Evolutionary conservation across 306 rosid species (phyloP), one percentile per base, ranked within the genome.

Genomic region (Prosopis cineraria): DNA sequence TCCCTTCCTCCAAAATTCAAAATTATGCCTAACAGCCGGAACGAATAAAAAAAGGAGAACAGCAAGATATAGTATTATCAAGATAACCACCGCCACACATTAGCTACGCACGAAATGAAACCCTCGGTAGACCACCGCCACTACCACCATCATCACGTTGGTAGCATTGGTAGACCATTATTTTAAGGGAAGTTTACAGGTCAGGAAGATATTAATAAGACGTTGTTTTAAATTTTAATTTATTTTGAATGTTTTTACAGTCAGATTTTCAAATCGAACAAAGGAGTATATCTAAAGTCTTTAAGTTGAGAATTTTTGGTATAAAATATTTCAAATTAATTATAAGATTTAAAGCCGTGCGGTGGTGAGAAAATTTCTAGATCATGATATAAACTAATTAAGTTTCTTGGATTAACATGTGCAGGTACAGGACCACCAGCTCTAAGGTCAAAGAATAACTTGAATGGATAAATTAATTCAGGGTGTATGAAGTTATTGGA

Each of bases 361-460:
- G 7, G 3, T 7, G 1, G 27, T 20, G 27, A 6, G 27, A 50
- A 50, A n/a, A n/a, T 50, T 7, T 50, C 2, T n/a, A n/a, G 24
- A 19, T 50, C n/a, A 50, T n/a, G 7, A 50, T 2, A 0, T n/a
- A 50, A 50, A 1, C 24, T 1, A 50, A 47, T 47, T 43, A 1
- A 48, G 19, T 7, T 50, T 50, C 10, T 7, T n/a, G 24, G 10
- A n/a, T n/a, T 8, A 52, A 27, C 25, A n/a, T 4, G 74, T 50
- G 53, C 34, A 7, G 29, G n/a, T n/a, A 43, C 70, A 31, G 76
- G 37, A 45, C 10, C 43, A 9, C 17, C 6, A 29, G 4, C 39
- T 31, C 40, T 30, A 58, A 69, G 31, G 77, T 70, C 76, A 78
- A 69, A 33, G 14, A 44, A 45, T 9, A 52, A 52, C 25, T 48